Percentiles rank a stretch among this genome's conserved stretches.
These are phyloP conservation scores for Corinectria fuckeliana DNA, from an alignment of 2,329 filamentous ascomycete genomes.

Conservation along the genomic window DNA sequence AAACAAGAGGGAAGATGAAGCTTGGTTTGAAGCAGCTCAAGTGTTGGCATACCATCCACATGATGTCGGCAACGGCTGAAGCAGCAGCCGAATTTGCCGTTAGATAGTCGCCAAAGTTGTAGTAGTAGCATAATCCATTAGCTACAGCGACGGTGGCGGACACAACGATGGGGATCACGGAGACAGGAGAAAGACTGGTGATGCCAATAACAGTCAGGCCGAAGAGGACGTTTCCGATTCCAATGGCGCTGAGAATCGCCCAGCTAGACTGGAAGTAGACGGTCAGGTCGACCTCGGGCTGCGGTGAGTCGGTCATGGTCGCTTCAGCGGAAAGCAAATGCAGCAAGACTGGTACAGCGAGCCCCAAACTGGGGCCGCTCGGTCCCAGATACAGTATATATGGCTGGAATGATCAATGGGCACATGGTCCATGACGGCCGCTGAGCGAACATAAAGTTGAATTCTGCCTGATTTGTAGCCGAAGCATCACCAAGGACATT, in stretches of 20 bases:
- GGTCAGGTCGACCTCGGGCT: constrained; percentile 12
- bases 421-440: neutral
- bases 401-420: neutral
- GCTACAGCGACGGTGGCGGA: constrained; percentile 46
- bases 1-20: neutral
- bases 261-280: constrained; percentile 50
- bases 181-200: constrained; percentile 41
- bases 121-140: constrained; percentile 50
- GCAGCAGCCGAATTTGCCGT: constrained; percentile 37
- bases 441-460: neutral
- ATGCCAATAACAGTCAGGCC: constrained; percentile 46
- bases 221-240: constrained; percentile 46
- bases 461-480: neutral
- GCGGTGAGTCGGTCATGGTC: neutral
- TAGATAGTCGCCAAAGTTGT: constrained; percentile 38
- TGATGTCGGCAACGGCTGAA: constrained; percentile 46
- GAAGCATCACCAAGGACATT: neutral
- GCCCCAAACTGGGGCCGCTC: neutral
- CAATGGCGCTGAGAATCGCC: constrained; percentile 52
- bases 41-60: constrained; percentile 49
- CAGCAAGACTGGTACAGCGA: neutral
- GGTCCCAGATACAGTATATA: constrained; percentile 7
- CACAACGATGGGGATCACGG: constrained; percentile 44
- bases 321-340: neutral
- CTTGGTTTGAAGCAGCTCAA: neutral